These are phyloP conservation scores for Acer negundo DNA, from an alignment of 345 rosid genomes.

Conservation along the genomic window DNA sequence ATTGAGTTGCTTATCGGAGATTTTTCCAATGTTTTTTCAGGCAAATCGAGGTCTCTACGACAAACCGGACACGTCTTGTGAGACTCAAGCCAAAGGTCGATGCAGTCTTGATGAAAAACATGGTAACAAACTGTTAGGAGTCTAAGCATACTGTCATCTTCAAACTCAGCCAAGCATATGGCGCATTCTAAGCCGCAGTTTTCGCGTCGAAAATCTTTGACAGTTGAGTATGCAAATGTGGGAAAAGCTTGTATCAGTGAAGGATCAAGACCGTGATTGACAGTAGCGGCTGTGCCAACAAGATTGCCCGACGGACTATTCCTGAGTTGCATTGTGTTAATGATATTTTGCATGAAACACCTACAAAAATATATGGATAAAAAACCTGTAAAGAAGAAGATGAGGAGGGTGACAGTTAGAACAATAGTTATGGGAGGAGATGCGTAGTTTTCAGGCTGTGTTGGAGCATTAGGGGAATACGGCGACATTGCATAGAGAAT, in stretches of 20 bases:
- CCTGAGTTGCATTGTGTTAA: constrained; percentile 41
- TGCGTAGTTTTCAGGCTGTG: constrained; percentile 11
- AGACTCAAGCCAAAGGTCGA: constrained; percentile 79
- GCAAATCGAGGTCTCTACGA: constrained; percentile 65
- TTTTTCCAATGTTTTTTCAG: constrained; percentile 35
- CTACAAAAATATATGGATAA: constrained; percentile 65
- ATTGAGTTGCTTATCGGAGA: constrained; percentile 23
- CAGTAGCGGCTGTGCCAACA: neutral
- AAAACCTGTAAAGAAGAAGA: constrained; percentile 65
- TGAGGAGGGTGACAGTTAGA: constrained; percentile 53
- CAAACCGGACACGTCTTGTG: constrained; percentile 88
- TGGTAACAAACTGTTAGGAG: constrained; percentile 74
- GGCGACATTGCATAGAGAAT: constrained; percentile 22
- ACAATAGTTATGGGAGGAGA: constrained; percentile 54
- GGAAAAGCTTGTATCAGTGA: constrained; percentile 57
- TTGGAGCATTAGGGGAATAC: neutral
- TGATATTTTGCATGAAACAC: constrained; percentile 51
- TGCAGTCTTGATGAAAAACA: constrained; percentile 81
- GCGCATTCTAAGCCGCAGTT: constrained; percentile 77
- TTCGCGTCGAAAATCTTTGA: constrained; percentile 57
- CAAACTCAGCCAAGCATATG: constrained; percentile 71
- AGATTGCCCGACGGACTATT: constrained; percentile 37
- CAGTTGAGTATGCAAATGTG: constrained; percentile 52
- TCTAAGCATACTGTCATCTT: constrained; percentile 62
- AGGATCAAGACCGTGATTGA: constrained; percentile 61